phyloP scores from a whole-genome alignment of 106 monocot species.

The Narthecium ossifragum region DNA sequence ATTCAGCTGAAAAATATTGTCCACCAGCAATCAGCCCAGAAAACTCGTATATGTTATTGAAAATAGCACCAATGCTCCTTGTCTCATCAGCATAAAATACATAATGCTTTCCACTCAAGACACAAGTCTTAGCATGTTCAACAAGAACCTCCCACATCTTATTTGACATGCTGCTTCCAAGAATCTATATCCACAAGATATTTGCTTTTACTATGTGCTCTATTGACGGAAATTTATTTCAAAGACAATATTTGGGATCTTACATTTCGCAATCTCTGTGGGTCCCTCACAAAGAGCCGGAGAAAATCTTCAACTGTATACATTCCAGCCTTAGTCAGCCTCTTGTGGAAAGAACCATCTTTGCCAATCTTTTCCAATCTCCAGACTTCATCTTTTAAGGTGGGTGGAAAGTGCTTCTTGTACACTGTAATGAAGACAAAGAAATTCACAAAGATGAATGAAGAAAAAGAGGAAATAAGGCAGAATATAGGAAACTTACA shows the following conservation, averaged over 20 bases:
- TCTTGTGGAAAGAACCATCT: constrained; percentile 70
- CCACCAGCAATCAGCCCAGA: constrained; percentile 45
- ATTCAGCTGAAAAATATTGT: constrained; percentile 47
- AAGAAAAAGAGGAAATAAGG: background rate
- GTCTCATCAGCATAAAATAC: constrained; percentile 49
- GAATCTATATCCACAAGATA: constrained; percentile 48
- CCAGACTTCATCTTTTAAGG: constrained; percentile 56
- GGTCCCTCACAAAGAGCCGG: constrained; percentile 40
- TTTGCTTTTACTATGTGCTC: too few relatives aligned
- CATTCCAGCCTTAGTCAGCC: constrained; percentile 46
- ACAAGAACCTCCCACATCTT: constrained; percentile 76
- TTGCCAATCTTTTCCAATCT: constrained; percentile 69
- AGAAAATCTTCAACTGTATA: constrained; percentile 59
- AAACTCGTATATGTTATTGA: constrained; percentile 69
- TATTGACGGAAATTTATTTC: background rate
- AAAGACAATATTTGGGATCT: constrained; percentile 4
- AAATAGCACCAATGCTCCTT: constrained; percentile 46
- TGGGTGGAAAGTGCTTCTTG: constrained; percentile 67
- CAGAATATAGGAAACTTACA: constrained; percentile 34
- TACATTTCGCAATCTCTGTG: constrained; percentile 46
- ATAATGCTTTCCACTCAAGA: constrained; percentile 58
- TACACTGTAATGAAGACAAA: constrained; percentile 23
- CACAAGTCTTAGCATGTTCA: constrained; percentile 69
- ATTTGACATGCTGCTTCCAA: constrained; percentile 72
- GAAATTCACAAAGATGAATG: background rate